Base-by-base conservation (phyloP, 768 basidiomycete genomes). In the Rhizopogon salebrosus region DNA sequence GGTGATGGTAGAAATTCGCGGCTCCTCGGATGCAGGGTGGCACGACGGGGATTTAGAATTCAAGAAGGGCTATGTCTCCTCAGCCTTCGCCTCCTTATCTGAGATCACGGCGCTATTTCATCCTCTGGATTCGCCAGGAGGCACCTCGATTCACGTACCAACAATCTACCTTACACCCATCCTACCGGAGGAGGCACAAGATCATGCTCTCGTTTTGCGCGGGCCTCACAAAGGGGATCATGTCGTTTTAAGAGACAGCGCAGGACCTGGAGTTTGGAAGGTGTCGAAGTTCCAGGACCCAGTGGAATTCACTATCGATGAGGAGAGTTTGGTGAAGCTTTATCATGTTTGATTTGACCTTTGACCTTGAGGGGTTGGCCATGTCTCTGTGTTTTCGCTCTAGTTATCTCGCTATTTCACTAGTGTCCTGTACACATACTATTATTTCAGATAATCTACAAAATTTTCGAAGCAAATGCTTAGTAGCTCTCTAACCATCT, bases 131-230 rank as follows among this genome's bases (percentile, higher is more conserved):
- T 60, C 69, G 6, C 68, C 64, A 37, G 67, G 65, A 22, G 66
- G 67, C 26, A 66, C 71, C 23, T 64, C 64, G 7, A 58, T 67
- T 16, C 70, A 77, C 20, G 68, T 75, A 16, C 72, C 74, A 20
- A 66, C 73, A 54, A 64, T 61, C 40, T 78, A 76, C 51, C 65
- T 82, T 23, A 62, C 57, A 3, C 75, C 79, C 4, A 62, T 77
- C 7, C 63, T 55, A 13, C 79, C 80, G 0, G 53, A 57, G 2
- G 51, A 58, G 11, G 69, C 65, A 39, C 75, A 72, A 7, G 77
- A 84, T 39, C 73, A 72, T 36, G 84, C 81, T 5, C 54, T 86
- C 38, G 72, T 75, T 20, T 64, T 83, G 49, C 70, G 72, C 5
- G 83, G 80, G 1, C 52, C 60, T 18, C 55, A 65, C 35, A 76